Conservation (phyloP, 2,329 filamentous ascomycete species). For the Botrytis sinoallii region DNA sequence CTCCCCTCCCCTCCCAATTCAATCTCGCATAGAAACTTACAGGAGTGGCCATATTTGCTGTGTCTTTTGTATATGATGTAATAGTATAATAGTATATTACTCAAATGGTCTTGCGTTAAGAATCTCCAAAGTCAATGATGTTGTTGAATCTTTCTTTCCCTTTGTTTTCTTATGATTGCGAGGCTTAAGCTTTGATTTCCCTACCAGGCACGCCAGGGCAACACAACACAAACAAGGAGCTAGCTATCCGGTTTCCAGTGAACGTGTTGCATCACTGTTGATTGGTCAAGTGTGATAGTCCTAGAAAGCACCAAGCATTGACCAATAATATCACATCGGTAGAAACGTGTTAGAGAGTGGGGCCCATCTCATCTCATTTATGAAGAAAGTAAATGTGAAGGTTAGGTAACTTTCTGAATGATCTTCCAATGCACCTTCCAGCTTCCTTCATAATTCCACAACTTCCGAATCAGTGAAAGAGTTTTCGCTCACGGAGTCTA, state of each 20-base stretch:
- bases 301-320: not conserved
- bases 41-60: conserved; percentile 28
- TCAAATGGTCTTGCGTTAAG: not conserved
- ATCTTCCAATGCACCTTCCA: not conserved
- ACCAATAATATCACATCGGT: not conserved
- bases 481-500: not conserved
- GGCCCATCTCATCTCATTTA: not conserved
- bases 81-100: not conserved
- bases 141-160: not conserved
- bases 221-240: not conserved
- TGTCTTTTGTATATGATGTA: conserved; percentile 11
- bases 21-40: not conserved
- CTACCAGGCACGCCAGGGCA: not conserved
- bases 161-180: not conserved
- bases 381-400: not conserved
- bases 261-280: not conserved
- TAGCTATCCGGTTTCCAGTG: not conserved
- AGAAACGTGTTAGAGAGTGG: conserved; percentile 11
- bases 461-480: not conserved
- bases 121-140: not conserved
- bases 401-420: not conserved
- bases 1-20: not conserved
- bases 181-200: not conserved
- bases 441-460: not conserved
- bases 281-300: not conserved